A percentile compares a stretch with the other conserved stretches of the same genome.
These are phyloP conservation scores for Xylariaceae sp. DNA, from an alignment of 2,329 filamentous ascomycete species.

Conservation along the genomic window DNA sequence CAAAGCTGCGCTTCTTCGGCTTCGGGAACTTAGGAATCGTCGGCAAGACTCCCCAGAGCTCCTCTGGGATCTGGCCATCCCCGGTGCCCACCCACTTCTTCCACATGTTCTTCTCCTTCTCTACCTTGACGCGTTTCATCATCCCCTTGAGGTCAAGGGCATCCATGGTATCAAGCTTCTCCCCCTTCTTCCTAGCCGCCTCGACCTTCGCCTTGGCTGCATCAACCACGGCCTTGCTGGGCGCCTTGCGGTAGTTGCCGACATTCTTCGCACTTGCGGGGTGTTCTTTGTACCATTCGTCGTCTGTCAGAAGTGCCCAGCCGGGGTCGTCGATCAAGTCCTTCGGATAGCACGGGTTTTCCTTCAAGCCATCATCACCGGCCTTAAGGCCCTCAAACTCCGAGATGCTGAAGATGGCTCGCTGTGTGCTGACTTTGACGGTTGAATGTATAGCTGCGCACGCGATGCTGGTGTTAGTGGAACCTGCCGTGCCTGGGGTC, in stretches of 20 bases:
- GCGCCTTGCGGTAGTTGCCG: slow-evolving; percentile 1
- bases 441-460: slow-evolving; percentile 5
- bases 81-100: background rate
- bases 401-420: slow-evolving; percentile 7
- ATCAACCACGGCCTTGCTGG: background rate
- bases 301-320: slow-evolving; percentile 10
- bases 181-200: slow-evolving; percentile 1
- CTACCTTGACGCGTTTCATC: background rate
- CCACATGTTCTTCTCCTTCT: slow-evolving; percentile 1
- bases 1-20: slow-evolving; percentile 1
- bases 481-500: background rate
- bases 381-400: slow-evolving; percentile 1
- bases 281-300: slow-evolving; percentile 7
- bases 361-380: slow-evolving; percentile 2
- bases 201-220: slow-evolving; percentile 1
- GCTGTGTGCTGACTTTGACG: slow-evolving; percentile 5
- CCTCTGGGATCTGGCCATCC: slow-evolving; percentile 1
- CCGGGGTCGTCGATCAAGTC: slow-evolving; percentile 7
- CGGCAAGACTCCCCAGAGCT: slow-evolving; percentile 1
- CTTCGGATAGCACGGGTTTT: slow-evolving; percentile 8
- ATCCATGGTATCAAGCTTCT: slow-evolving; percentile 1
- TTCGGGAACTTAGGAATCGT: slow-evolving; percentile 2
- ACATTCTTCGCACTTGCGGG: slow-evolving; percentile 1
- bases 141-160: background rate
- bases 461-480: background rate